These are phyloP conservation scores for Aspergillus tubingensis DNA, from an alignment of 2,329 filamentous ascomycete species.

Conservation along the genomic window DNA sequence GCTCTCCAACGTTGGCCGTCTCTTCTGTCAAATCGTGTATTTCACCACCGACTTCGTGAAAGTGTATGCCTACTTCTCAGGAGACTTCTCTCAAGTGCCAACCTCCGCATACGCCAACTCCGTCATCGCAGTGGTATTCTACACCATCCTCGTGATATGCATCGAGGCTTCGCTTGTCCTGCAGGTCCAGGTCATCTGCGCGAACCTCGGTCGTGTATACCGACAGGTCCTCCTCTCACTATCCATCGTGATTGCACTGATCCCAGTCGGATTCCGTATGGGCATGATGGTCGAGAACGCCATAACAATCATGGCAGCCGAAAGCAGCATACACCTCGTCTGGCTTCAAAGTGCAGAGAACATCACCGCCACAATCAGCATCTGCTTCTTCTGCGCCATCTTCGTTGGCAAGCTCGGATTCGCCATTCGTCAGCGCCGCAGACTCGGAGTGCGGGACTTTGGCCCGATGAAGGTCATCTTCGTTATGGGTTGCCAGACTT, in stretches of 20 bases:
- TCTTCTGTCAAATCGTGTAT: conserved; percentile 49
- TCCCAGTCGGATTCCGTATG: conserved; percentile 57
- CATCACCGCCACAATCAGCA: conserved; percentile 57
- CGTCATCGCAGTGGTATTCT: conserved; percentile 52
- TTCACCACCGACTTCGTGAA: conserved; percentile 63
- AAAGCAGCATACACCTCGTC: conserved; percentile 30
- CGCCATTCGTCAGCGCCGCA: conserved; percentile 58
- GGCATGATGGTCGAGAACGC: conserved; percentile 54
- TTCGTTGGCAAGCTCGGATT: conserved; percentile 64
- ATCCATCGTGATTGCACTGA: conserved; percentile 53
- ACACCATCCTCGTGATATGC: conserved; percentile 55
- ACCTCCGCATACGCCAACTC: conserved; percentile 48
- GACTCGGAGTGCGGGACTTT: conserved; percentile 61
- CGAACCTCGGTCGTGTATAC: conserved; percentile 49
- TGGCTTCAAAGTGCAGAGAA: conserved; percentile 50
- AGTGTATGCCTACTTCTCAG: conserved; percentile 61
- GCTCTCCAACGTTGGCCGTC: conserved; percentile 60
- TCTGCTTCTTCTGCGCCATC: conserved; percentile 63
- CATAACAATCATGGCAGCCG: conserved; percentile 39
- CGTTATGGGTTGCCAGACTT: conserved; percentile 67
- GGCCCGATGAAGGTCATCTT: conserved; percentile 68
- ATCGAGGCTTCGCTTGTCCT: conserved; percentile 63
- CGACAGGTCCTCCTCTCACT: conserved; percentile 49
- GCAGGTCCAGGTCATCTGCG: conserved; percentile 65
- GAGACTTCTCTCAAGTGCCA: conserved; percentile 57